phyloP scores from a whole-genome alignment of 2,329 filamentous ascomycete genomes.

The Falciphora oryzae region DNA sequence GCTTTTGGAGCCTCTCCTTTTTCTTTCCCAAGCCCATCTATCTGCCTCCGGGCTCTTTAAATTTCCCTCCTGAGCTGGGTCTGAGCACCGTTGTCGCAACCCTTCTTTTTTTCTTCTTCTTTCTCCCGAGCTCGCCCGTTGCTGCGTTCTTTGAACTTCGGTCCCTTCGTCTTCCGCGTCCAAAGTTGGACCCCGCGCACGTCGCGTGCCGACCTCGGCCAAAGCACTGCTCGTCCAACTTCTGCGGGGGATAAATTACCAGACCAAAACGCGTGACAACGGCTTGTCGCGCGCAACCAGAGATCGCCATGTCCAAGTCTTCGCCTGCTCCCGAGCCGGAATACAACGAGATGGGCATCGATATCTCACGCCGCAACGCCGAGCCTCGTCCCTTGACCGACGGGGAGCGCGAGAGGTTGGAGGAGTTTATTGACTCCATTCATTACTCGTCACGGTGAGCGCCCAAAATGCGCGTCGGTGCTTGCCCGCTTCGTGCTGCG shows the following conservation, averaged over 20 bases:
- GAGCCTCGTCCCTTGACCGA: conserved; percentile 75
- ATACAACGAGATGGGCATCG: conserved; percentile 53
- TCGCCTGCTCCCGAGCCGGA: conserved; percentile 19
- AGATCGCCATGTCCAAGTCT: conserved; percentile 6
- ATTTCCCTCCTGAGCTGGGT: background rate
- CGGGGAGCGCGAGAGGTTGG: conserved; percentile 72
- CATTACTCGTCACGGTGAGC: conserved; percentile 84
- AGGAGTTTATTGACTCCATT: conserved; percentile 89
- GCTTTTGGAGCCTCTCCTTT: conserved; percentile 1
- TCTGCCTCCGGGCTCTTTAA: background rate
- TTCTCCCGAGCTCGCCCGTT: background rate
- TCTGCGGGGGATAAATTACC: background rate
- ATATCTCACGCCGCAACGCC: conserved; percentile 80
- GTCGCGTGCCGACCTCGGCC: conserved; percentile 6
- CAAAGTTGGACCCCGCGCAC: background rate
- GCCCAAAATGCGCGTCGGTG: background rate
- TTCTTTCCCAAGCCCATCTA: background rate
- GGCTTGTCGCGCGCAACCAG: conserved; percentile 7
- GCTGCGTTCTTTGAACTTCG: no score
- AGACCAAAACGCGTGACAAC: background rate
- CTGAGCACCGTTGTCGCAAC: background rate
- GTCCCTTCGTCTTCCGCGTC: background rate
- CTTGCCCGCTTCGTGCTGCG: background rate
- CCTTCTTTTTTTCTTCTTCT: background rate
- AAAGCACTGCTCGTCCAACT: conserved; percentile 12